These are phyloP conservation scores for Trichosporon ovoides DNA, from an alignment of 1,284 basidiomycete species.

Conservation along the genomic window DNA sequence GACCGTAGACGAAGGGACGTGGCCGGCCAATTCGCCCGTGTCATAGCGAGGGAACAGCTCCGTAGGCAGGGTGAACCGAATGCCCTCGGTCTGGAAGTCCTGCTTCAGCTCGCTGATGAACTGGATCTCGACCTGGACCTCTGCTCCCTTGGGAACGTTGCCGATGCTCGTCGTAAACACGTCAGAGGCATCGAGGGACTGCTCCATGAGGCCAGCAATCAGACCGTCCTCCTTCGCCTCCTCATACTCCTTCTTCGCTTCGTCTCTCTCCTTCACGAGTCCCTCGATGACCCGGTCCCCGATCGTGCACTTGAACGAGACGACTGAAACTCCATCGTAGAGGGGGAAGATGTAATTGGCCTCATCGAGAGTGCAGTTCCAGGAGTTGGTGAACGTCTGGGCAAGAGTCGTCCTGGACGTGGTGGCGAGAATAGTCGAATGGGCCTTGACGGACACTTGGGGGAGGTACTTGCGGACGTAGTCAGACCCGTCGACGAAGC, in stretches of 20 bases:
- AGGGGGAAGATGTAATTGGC: constrained; percentile 60
- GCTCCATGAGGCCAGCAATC: constrained; percentile 49
- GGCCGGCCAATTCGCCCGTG: not conserved
- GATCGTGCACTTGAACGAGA: constrained; percentile 53
- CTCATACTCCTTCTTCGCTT: constrained; percentile 52
- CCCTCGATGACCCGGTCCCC: constrained; percentile 53
- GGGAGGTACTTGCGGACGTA: constrained; percentile 6
- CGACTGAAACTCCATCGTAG: constrained; percentile 55
- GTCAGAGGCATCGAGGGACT: constrained; percentile 20
- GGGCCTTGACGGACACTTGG: constrained; percentile 2
- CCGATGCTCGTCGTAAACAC: constrained; percentile 12
- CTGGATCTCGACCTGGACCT: constrained; percentile 16
- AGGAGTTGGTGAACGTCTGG: constrained; percentile 54
- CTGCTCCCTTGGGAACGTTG: constrained; percentile 15
- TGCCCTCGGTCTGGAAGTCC: constrained; percentile 21
- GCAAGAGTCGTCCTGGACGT: constrained; percentile 54
- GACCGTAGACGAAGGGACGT: not conserved
- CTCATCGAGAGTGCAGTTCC: constrained; percentile 45
- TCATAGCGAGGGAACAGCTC: constrained; percentile 24
- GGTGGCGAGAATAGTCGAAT: constrained; percentile 32
- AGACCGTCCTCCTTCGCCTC: constrained; percentile 51
- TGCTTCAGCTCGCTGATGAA: constrained; percentile 24
- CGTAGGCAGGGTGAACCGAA: constrained; percentile 23
- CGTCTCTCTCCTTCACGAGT: constrained; percentile 53
- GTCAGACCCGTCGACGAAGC: not conserved